phyloP scores from a whole-genome alignment of 192 early-diverging fungal species.

The Coemansia sp. region DNA sequence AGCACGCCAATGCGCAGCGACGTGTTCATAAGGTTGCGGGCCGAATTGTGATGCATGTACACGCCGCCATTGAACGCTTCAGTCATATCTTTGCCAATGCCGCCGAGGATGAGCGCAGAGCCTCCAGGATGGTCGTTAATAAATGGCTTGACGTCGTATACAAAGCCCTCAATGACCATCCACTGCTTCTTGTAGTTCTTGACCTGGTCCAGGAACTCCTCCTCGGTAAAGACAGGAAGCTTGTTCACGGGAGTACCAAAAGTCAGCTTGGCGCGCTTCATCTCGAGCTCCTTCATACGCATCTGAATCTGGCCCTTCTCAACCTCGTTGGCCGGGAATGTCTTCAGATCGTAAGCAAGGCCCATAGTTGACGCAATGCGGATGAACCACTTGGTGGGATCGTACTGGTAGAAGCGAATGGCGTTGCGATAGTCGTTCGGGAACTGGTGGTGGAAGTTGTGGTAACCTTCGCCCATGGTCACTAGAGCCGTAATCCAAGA shows the following conservation, averaged over 20 bases:
- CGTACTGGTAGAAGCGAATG: conserved; percentile 73
- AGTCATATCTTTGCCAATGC: conserved; percentile 84
- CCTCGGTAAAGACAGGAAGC: conserved; percentile 67
- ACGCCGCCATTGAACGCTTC: conserved; percentile 86
- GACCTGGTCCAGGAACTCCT: conserved; percentile 65
- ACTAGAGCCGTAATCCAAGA: conserved; percentile 78
- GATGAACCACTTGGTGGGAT: conserved; percentile 87
- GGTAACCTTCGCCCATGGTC: conserved; percentile 80
- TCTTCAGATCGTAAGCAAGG: conserved; percentile 70
- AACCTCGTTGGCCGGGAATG: conserved; percentile 78
- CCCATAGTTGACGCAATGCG: conserved; percentile 57
- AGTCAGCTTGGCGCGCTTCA: conserved; percentile 59
- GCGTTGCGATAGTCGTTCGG: conserved; percentile 86
- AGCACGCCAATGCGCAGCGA: conserved; percentile 52
- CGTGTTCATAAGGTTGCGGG: conserved; percentile 70
- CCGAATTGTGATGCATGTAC: conserved; percentile 88
- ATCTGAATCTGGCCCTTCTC: conserved; percentile 75
- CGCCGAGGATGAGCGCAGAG: conserved; percentile 63
- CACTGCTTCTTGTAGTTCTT: conserved; percentile 68
- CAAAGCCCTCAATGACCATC: conserved; percentile 79
- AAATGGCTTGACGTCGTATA: conserved; percentile 82
- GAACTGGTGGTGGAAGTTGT: conserved; percentile 89
- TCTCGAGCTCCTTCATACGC: conserved; percentile 74
- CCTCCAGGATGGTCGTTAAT: conserved; percentile 90
- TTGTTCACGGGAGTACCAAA: conserved; percentile 72